Conservation (phyloP, 2,329 filamentous ascomycete species). For the Capronia americana region DNA sequence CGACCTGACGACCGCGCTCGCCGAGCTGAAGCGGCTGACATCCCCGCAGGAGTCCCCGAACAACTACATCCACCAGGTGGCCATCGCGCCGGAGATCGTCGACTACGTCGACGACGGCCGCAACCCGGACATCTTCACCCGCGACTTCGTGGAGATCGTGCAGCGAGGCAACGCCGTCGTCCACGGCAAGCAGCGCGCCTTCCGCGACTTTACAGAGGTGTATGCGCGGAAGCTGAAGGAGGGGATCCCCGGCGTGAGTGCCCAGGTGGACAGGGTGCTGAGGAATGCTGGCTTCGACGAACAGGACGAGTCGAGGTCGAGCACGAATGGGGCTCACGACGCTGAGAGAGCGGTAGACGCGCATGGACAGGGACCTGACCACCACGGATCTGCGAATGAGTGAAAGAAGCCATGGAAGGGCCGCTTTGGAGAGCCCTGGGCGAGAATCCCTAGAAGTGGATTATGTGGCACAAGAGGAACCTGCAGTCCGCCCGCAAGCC, state of each 20-base stretch:
- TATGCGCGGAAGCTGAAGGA: constrained; percentile 64
- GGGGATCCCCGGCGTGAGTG: constrained; percentile 63
- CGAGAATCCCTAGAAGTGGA: not conserved
- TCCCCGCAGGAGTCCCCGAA: constrained; percentile 35
- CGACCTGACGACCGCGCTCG: constrained; percentile 59
- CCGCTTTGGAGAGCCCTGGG: not conserved
- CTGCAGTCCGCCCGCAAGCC: not conserved
- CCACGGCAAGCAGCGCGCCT: constrained; percentile 66
- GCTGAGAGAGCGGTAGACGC: not conserved
- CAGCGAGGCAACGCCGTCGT: constrained; percentile 68
- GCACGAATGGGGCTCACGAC: constrained; percentile 1
- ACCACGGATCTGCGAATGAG: not conserved
- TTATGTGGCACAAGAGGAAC: not conserved
- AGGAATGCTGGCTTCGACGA: constrained; percentile 42
- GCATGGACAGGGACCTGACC: not conserved
- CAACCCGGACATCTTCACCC: constrained; percentile 71
- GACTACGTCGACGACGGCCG: constrained; percentile 67
- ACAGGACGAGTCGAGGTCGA: not conserved
- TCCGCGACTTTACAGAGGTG: constrained; percentile 64
- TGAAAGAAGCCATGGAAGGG: not conserved
- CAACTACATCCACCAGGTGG: constrained; percentile 48
- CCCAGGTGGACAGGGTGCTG: constrained; percentile 60
- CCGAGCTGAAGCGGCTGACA: constrained; percentile 55
- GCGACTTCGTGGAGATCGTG: constrained; percentile 69
- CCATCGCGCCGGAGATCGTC: constrained; percentile 67